phyloP scores from a whole-genome alignment of 768 basidiomycete species.

The Xerocomellus intermedius region DNA sequence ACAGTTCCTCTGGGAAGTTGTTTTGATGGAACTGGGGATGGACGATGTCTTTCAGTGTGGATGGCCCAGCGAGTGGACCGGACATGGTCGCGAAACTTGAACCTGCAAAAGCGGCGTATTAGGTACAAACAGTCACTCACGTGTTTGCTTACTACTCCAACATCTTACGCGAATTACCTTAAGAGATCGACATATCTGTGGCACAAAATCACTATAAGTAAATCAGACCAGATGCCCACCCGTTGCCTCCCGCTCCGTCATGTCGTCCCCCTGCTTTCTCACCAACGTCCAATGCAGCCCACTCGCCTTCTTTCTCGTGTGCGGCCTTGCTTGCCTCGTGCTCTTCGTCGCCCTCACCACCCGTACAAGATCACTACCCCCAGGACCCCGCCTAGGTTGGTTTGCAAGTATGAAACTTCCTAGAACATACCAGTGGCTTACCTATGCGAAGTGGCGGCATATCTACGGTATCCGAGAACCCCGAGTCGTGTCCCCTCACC shows the following conservation, averaged over 20 bases:
- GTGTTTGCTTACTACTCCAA: no score
- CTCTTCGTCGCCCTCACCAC: constrained; percentile 11
- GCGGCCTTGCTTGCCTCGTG: constrained; percentile 9
- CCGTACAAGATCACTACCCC: constrained; percentile 30
- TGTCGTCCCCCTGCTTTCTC: background rate
- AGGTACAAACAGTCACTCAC: background rate
- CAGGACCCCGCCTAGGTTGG: constrained; percentile 43
- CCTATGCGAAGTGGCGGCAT: constrained; percentile 45
- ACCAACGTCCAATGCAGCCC: background rate
- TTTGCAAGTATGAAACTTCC: constrained; percentile 36
- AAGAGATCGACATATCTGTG: background rate
- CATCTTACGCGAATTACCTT: no score
- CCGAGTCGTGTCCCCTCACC: background rate
- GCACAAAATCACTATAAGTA: background rate
- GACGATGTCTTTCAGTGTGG: constrained; percentile 65
- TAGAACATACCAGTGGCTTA: constrained; percentile 41
- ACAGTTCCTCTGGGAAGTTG: constrained; percentile 77
- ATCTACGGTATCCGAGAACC: constrained; percentile 37
- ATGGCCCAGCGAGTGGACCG: constrained; percentile 57
- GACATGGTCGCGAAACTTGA: constrained; percentile 21
- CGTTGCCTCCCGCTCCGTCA: background rate
- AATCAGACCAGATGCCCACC: background rate
- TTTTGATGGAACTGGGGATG: constrained; percentile 94
- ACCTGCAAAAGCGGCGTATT: background rate
- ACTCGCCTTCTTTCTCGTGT: background rate